These are phyloP conservation scores for Paratinospora sagittata DNA, from an alignment of 164 flowering plant genomes.

Conservation along the genomic window DNA sequence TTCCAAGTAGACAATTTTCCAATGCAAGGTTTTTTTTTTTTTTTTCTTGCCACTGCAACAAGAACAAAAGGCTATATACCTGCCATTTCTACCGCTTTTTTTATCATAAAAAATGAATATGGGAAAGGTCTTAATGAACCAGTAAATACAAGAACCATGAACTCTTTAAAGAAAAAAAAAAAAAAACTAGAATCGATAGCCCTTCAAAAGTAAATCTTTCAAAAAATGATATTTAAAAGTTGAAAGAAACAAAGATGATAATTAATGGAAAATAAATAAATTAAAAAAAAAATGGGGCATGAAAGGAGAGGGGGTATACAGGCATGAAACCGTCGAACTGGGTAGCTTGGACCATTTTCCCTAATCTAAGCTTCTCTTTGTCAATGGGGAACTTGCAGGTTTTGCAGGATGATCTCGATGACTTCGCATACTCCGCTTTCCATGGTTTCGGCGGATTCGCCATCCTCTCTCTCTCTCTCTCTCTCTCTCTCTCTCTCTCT, in stretches of 20 bases:
- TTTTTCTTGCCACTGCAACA: too few relatives aligned
- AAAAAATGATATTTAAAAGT: background rate
- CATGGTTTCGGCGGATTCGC: conserved; percentile 80
- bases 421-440: conserved; percentile 96
- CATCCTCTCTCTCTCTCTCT: conserved; percentile 29
- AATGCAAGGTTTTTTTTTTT: too few relatives aligned
- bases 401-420: conserved; percentile 79
- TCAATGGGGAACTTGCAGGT: conserved; percentile 68
- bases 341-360: conserved; percentile 82
- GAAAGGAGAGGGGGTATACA: conserved; percentile 33
- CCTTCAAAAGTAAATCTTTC: background rate
- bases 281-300: background rate
- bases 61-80: too few relatives aligned
- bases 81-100: too few relatives aligned
- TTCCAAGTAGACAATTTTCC: background rate
- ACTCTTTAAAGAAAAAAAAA: background rate
- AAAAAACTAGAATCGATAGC: background rate
- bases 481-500: too few relatives aligned
- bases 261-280: background rate
- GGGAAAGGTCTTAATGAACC: background rate
- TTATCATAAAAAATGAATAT: background rate
- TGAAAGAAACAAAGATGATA: background rate
- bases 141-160: background rate
- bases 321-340: conserved; percentile 96
- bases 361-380: conserved; percentile 67